Evolutionary conservation across 495 filamentous ascomycete species (phyloP).

Genomic region (Penicillium dipodomyicola): DNA sequence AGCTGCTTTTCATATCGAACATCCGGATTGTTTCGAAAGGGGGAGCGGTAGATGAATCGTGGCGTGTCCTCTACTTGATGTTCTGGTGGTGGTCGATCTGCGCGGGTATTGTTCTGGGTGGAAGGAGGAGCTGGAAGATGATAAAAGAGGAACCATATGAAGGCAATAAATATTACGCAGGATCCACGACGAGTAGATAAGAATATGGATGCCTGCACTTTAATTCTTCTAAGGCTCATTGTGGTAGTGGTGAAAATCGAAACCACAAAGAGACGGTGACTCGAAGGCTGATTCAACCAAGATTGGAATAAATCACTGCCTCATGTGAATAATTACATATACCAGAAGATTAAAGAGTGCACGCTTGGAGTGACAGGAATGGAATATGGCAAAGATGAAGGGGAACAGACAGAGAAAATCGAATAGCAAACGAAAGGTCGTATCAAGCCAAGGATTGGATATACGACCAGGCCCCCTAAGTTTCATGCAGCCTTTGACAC

Average conservation of each 20-base stretch:
- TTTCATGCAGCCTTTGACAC: background rate
- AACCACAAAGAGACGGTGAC: background rate
- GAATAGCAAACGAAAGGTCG: background rate
- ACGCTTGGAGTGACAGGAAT: background rate
- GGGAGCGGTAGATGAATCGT: background rate
- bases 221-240: background rate
- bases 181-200: background rate
- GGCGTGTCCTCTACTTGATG: background rate
- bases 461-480: background rate
- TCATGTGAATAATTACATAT: background rate
- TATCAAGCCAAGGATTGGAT: background rate
- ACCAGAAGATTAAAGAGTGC: background rate
- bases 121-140: constrained; percentile 4
- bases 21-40: background rate
- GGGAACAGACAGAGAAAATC: background rate
- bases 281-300: background rate
- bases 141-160: constrained; percentile 3
- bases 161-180: background rate
- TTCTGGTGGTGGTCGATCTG: constrained; percentile 3
- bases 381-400: background rate
- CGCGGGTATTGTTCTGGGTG: constrained; percentile 3
- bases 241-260: background rate
- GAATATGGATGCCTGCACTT: background rate
- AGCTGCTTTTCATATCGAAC: background rate
- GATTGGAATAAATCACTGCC: background rate